Base-by-base conservation (phyloP, 2,329 filamentous ascomycete genomes). In the Cytospora mali region DNA sequence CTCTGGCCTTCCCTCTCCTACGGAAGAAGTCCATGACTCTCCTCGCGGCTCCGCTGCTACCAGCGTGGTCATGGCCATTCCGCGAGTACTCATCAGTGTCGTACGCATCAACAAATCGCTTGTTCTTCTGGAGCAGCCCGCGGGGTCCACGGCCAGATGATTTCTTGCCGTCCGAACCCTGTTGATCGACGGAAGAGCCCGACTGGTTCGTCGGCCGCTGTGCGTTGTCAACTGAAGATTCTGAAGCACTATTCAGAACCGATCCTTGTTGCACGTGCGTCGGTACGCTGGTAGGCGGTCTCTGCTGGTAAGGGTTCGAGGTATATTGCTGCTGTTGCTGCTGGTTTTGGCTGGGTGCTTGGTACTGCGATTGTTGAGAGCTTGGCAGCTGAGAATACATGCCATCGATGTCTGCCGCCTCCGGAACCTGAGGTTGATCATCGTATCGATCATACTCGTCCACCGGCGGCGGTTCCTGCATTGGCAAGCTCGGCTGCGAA, bases 11-110 rank as follows among this genome's bases (percentile, higher is more conserved):
- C 61, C 91, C 92, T 73, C 93, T 86, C 74, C 93, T 85, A 70
- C 95, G 85, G 81, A 99, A 99, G 76, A 98, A 97, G 78, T 99
- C 94, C 93, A 99, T 98, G 46, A 99, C 95, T 73, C 92, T 88
- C 74, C 93, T 89, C 16, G 93, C 93, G 3, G 93, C 91, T 62
- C 92, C 92, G 67, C 88, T 94, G 75, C 91, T 96, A 51, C 94
- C 94, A 33, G 88, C 88, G 71, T 93, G 88, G 58, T 88, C 85
- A 58, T 82, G 81, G 6, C 64, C 52, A 28, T 58, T 55, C 67
- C 79, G 82, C 52, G 79, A 81, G 66, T 83, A 84, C 55, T 86
- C 84, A 68, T 92, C 89, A 66, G 88, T 85, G 65, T 97, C 92
- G 73, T 96, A 97, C 2, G 91, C 92, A 70, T 97, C 93, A 1